A percentile compares a stretch with the other conserved stretches of the same genome.
These are phyloP conservation scores for Kodamaea kaohsiungensis DNA, from an alignment of 805 yeast genomes.

Conservation along the genomic window DNA sequence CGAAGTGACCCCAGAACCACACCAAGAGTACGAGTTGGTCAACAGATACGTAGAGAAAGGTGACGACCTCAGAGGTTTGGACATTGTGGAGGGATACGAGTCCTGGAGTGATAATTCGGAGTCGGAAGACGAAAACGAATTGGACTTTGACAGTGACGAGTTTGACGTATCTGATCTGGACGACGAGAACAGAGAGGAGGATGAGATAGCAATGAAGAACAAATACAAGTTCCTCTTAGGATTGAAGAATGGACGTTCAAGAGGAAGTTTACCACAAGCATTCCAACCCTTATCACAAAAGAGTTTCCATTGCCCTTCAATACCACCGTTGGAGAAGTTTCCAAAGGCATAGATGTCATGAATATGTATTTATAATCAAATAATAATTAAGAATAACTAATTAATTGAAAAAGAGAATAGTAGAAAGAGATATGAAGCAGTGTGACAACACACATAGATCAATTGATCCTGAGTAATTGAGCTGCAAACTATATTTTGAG, in stretches of 20 bases:
- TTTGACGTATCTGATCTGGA: conserved; percentile 4
- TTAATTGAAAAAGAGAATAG: too few species aligned
- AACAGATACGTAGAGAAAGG: conserved; percentile 6
- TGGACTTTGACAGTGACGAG: conserved; percentile 8
- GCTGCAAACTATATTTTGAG: too few species aligned
- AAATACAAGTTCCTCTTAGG: conserved; percentile 13
- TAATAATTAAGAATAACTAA: too few species aligned
- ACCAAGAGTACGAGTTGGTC: conserved; percentile 2
- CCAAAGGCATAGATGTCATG: conserved; percentile 10
- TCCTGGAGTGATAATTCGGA: conserved; percentile 8
- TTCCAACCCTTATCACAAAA: conserved; percentile 4
- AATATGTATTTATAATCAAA: neutral
- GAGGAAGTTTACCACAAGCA: conserved; percentile 1
- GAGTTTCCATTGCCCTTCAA: conserved; percentile 11
- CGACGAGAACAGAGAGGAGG: conserved; percentile 5
- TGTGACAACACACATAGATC: too few species aligned
- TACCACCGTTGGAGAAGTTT: conserved; percentile 30
- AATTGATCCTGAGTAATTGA: too few species aligned
- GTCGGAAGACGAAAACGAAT: neutral
- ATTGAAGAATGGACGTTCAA: conserved; percentile 8
- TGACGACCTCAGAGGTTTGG: conserved; percentile 9
- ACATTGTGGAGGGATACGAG: conserved; percentile 7
- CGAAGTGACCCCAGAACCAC: conserved; percentile 3
- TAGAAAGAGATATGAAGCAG: too few species aligned
- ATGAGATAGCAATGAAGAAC: conserved; percentile 10